A percentile compares a stretch with the other conserved stretches of the same genome.
phyloP scores from a whole-genome alignment of 768 basidiomycete species.

The Trametes cinnabarina region DNA sequence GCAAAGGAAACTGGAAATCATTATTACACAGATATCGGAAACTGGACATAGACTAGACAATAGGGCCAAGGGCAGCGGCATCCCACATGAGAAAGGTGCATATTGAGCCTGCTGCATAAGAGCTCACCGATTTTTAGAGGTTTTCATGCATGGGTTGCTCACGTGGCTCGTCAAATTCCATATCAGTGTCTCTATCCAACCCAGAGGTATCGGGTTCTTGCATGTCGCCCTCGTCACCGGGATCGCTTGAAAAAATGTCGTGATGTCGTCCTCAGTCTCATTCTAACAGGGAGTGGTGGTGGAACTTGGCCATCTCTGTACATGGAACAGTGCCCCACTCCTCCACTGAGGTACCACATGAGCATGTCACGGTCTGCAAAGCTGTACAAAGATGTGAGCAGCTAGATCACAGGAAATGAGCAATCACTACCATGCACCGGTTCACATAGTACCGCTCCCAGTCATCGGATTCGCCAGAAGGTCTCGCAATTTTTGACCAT shows the following conservation, averaged over 20 bases:
- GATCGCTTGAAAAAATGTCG: no score
- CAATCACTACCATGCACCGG: constrained; percentile 21
- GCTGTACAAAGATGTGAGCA: constrained; percentile 8
- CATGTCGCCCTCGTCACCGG: not conserved
- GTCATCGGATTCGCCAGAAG: constrained; percentile 16
- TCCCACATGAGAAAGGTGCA: no score
- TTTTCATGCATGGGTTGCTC: no score
- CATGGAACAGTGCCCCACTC: constrained; percentile 21
- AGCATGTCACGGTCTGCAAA: constrained; percentile 29
- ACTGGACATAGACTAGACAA: no score
- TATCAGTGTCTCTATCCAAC: not conserved
- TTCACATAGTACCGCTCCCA: constrained; percentile 26
- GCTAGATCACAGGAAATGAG: not conserved
- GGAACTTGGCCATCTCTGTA: no score
- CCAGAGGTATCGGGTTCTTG: not conserved
- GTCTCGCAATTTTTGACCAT: not conserved
- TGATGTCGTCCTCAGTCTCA: no score
- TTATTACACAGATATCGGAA: no score
- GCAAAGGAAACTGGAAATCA: no score
- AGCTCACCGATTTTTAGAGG: no score
- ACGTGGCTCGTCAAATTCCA: not conserved
- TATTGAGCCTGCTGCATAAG: no score
- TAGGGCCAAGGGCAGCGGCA: no score
- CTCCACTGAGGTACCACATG: constrained; percentile 25
- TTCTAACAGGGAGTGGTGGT: no score